phyloP scores from a whole-genome alignment of 768 basidiomycete genomes.

The Filobasidium floriforme region DNA sequence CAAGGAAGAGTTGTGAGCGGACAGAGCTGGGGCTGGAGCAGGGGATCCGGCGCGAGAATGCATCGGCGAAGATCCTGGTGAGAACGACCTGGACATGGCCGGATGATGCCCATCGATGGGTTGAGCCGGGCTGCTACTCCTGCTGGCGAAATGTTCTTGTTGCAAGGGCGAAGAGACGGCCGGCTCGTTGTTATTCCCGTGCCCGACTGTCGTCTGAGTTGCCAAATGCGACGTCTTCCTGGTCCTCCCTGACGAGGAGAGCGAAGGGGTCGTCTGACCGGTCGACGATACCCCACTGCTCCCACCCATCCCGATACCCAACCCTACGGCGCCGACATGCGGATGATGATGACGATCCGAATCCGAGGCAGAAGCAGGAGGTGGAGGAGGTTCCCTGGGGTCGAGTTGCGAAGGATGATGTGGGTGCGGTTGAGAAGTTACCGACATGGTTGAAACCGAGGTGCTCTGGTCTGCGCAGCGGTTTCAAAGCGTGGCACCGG shows the following conservation, averaged over 20 bases:
- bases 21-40: background rate
- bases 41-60: background rate
- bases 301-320: background rate
- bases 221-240: background rate
- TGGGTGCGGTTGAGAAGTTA: background rate
- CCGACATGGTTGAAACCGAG: too few relatives aligned
- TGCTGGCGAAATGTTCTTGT: background rate
- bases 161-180: background rate
- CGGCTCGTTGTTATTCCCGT: background rate
- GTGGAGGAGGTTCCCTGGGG: background rate
- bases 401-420: slow-evolving; percentile 1
- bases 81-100: background rate
- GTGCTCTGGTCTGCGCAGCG: too few relatives aligned
- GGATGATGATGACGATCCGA: background rate
- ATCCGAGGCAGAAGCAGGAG: background rate
- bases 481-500: too few relatives aligned
- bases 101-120: background rate
- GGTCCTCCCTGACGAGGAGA: background rate
- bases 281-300: background rate
- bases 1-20: background rate
- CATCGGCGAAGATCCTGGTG: background rate
- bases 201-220: background rate
- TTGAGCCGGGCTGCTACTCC: background rate
- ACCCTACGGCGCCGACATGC: background rate
- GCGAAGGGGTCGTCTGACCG: background rate